Evolutionary conservation across 1,284 basidiomycete genomes (phyloP), one percentile per base, ranked within the genome.

Genomic region (Cutaneotrichosporon sp.): DNA sequence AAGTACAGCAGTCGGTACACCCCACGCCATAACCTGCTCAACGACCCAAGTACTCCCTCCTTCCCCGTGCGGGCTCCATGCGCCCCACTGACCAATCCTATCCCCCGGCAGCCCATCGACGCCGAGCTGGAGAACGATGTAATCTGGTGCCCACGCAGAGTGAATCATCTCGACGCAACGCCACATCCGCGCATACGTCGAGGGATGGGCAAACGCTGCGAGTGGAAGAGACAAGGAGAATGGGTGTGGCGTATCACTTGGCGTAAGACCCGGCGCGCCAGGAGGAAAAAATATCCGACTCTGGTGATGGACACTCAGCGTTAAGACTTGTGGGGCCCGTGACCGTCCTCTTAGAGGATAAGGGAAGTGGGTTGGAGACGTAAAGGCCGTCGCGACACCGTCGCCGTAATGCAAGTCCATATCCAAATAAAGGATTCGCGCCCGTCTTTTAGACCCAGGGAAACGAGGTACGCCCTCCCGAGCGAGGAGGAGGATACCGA

Each of bases 391-490:
- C 0, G 89, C 89, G 38, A 95, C 91, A 0, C 88, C 93, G 73
- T 97, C 94, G 5, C 90, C 78, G 59, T 75, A 93, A 77, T 97
- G 95, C 2, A 97, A 82, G 76, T 97, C 94, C 16, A 97, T 81
- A 76, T 97, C 94, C 57, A 97, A 84, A 79, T 97, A 97, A 85
- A 96, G 86, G 26, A 93, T 84, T 2, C 89, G 85, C 1, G 89
- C 83, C 71, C 87, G 64, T 6, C 72, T 62, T 49, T 16, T 51
- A 1, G 50, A 21, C 6, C 2, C 5, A 31, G 7, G 18, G 18
- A n/a, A 10, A 18, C 21, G 31, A 3, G 31, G 51, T 6, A 50
- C 32, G 8, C 58, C 76, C 40, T 73, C 65, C 36, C 72, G 67
- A 8, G 61, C 49, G 1, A 75, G 64, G n/a, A 69, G 58, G 65